These are phyloP conservation scores for Penicillium sp. DNA, from an alignment of 2,329 filamentous ascomycete species.

Conservation along the genomic window DNA sequence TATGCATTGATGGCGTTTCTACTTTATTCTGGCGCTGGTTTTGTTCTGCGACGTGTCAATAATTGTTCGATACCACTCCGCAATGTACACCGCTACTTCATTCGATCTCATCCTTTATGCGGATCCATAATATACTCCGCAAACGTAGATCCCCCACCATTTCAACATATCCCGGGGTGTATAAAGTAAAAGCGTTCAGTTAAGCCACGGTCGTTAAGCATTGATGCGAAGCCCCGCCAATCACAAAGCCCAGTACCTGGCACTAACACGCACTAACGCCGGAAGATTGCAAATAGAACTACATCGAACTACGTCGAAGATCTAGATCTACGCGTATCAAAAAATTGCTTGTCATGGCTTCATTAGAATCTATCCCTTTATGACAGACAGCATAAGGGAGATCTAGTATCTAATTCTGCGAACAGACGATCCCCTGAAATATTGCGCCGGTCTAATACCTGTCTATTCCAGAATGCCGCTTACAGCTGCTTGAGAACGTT, in stretches of 20 bases:
- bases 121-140: background rate
- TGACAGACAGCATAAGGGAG: conserved; percentile 10
- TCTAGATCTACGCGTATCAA: conserved; percentile 16
- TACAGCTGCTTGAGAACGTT: conserved; percentile 48
- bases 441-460: conserved; percentile 13
- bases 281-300: background rate
- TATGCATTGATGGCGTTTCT: background rate
- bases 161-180: background rate
- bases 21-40: conserved; percentile 8
- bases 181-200: background rate
- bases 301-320: background rate
- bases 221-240: conserved; percentile 10
- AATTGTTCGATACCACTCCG: background rate
- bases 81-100: background rate
- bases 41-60: background rate
- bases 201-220: conserved; percentile 1
- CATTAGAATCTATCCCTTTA: conserved; percentile 18
- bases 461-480: conserved; percentile 9
- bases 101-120: background rate
- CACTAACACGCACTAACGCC: background rate
- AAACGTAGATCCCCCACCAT: conserved; percentile 6
- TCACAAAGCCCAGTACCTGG: background rate
- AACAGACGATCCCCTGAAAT: conserved; percentile 1
- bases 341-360: conserved; percentile 16
- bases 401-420: conserved; percentile 3